These are phyloP conservation scores for Termitomyces sp. DNA, from an alignment of 768 basidiomycete species.

Conservation along the genomic window DNA sequence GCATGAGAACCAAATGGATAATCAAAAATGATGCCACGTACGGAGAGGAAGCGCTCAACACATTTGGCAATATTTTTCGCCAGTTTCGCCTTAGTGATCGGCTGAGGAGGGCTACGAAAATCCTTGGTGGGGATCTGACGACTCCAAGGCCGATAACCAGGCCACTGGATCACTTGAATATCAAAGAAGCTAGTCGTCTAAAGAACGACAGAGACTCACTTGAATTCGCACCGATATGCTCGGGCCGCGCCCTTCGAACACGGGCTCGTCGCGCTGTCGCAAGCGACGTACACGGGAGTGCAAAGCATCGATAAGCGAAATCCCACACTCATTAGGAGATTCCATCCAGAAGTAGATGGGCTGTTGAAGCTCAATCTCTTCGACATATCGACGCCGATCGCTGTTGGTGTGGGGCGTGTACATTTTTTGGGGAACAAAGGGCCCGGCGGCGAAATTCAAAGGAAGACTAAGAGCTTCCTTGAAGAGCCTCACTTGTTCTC, in stretches of 20 bases:
- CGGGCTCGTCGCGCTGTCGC: constrained; percentile 51
- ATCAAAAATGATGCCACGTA: constrained; percentile 23
- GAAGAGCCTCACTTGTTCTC: constrained; percentile 41
- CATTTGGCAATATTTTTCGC: constrained; percentile 80
- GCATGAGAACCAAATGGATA: constrained; percentile 5
- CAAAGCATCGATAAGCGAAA: constrained; percentile 58
- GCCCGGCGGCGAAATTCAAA: constrained; percentile 26
- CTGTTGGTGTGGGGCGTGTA: constrained; percentile 76
- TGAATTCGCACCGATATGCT: constrained; percentile 77
- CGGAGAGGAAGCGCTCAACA: constrained; percentile 61
- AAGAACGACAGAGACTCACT: constrained; percentile 29
- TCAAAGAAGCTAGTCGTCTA: constrained; percentile 7
- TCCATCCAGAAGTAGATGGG: constrained; percentile 61
- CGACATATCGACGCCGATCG: constrained; percentile 72
- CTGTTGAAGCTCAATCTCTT: constrained; percentile 54
- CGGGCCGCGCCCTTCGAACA: constrained; percentile 70
- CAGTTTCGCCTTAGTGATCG: constrained; percentile 70
- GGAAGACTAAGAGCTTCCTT: constrained; percentile 33
- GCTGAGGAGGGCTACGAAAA: constrained; percentile 72
- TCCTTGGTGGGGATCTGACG: constrained; percentile 81
- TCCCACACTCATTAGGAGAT: constrained; percentile 51
- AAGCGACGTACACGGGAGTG: constrained; percentile 54
- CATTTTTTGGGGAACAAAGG: constrained; percentile 65
- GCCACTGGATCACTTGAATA: constrained; percentile 48
- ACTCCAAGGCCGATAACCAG: constrained; percentile 72